These are phyloP conservation scores for Castanospermum australe DNA, from an alignment of 306 rosid species.

Conservation along the genomic window DNA sequence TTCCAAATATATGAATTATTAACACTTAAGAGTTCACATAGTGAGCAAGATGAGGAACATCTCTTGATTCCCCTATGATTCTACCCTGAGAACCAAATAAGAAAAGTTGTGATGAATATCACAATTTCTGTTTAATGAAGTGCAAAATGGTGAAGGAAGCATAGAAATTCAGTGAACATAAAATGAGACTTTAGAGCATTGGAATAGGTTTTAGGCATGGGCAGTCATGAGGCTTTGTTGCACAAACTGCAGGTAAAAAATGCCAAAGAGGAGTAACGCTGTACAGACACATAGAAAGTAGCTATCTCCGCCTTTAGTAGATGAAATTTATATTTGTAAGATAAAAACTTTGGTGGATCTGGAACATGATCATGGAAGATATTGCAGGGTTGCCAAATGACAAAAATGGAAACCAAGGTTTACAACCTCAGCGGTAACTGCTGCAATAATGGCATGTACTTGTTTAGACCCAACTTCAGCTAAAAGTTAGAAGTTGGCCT, in stretches of 20 bases:
- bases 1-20: not conserved
- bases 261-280: not conserved
- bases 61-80: not conserved
- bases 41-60: not conserved
- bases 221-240: not conserved
- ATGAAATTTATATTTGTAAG: not conserved
- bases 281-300: not conserved
- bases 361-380: not conserved
- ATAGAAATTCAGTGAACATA: not conserved
- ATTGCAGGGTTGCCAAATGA: not conserved
- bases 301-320: not conserved
- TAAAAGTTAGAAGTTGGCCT: not conserved
- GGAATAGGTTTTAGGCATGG: not conserved
- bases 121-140: not conserved
- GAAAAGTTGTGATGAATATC: not conserved
- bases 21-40: not conserved
- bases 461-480: not conserved
- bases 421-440: not conserved
- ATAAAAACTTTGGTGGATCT: not conserved
- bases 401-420: slow-evolving; percentile 1
- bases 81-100: not conserved
- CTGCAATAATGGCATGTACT: not conserved
- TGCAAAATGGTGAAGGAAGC: not conserved
- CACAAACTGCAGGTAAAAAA: not conserved
- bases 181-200: not conserved